Conservation (phyloP, 352 stramenopile species). For the Globisporangium ultimum region DNA sequence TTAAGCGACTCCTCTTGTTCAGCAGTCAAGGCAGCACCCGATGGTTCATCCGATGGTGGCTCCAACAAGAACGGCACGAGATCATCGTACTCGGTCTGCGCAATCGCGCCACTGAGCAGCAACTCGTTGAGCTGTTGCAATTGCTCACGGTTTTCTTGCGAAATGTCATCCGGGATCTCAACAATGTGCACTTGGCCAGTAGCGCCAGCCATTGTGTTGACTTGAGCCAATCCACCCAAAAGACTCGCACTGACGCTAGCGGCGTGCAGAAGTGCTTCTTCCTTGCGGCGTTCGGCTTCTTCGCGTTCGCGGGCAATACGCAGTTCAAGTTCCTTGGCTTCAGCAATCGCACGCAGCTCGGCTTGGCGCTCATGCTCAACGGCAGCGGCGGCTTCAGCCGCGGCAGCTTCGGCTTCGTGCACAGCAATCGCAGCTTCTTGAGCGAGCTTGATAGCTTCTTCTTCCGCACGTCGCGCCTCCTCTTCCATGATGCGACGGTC, state of each 20-base stretch:
- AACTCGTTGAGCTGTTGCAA: constrained; percentile 84
- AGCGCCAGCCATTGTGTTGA: constrained; percentile 69
- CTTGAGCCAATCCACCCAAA: constrained; percentile 70
- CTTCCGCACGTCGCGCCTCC: constrained; percentile 58
- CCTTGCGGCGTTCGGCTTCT: constrained; percentile 54
- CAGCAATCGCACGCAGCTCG: constrained; percentile 74
- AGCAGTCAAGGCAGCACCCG: constrained; percentile 63
- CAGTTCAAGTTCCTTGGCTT: constrained; percentile 60
- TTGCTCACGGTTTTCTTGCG: constrained; percentile 84
- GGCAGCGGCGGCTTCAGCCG: constrained; percentile 69
- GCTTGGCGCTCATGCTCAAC: constrained; percentile 81
- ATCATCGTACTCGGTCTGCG: constrained; percentile 84
- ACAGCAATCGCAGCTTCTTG: constrained; percentile 55
- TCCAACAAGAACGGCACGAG: constrained; percentile 86
- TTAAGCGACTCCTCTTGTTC: constrained; percentile 84
- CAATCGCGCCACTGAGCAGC: constrained; percentile 76
- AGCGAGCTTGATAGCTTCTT: constrained; percentile 53
- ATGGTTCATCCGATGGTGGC: constrained; percentile 47
- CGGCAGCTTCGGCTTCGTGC: constrained; percentile 57
- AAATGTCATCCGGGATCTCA: constrained; percentile 78
- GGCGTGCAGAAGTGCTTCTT: constrained; percentile 58
- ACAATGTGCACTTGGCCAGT: constrained; percentile 77
- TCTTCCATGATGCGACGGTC: constrained; percentile 72
- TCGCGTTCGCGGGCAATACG: constrained; percentile 55
- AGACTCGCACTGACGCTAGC: constrained; percentile 76